Evolutionary conservation across 306 rosid species (phyloP), one percentile per base, ranked within the genome.

Genomic region (Glycine soja): DNA sequence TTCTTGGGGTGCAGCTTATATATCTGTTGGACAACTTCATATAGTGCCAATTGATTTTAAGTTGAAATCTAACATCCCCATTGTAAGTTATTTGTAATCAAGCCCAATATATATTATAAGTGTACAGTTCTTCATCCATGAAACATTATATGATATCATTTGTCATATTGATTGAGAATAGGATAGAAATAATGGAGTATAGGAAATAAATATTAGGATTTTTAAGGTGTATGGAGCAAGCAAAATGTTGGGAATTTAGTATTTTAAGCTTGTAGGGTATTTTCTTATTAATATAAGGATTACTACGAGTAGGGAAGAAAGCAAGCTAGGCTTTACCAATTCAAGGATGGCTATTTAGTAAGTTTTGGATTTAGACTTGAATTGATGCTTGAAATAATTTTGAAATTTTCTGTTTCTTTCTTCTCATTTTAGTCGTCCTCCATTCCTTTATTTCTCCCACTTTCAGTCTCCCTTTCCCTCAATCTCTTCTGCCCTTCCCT

Each of bases 371-470:
- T 13, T 14, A n/a, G 50, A 65, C 47, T 64, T 64, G 19, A 65
- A 65, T 65, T 38, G 70, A 65, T 13, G 47, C 70, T 36, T 14
- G 13, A 65, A 65, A 7, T 65, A 38, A 65, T 65, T 65, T 14
- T 38, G 14, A 64, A 13, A 36, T 0, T 30, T 0, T 61, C 9
- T 12, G 24, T 7, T 38, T 64, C 47, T 64, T 36, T 9, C 6
- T 36, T 19, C 70, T 36, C 47, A 34, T 2, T 64, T 47, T 13
- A 64, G 11, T 64, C 13, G 36, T 63, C 69, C 70, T 6, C 46
- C 70, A 6, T 13, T 58, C 10, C 8, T 58, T 58, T 64, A 11
- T 13, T 64, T 32, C 16, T 63, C 69, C 69, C 46, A 34, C 46
- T 56, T 56, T 18, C 78, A 5, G 15, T 38, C 77, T n/a, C 32